A percentile compares a stretch with the other conserved stretches of the same genome.
Evolutionary conservation across 257 asterid genomes (phyloP).

Genomic region (Cinchona pubescens): DNA sequence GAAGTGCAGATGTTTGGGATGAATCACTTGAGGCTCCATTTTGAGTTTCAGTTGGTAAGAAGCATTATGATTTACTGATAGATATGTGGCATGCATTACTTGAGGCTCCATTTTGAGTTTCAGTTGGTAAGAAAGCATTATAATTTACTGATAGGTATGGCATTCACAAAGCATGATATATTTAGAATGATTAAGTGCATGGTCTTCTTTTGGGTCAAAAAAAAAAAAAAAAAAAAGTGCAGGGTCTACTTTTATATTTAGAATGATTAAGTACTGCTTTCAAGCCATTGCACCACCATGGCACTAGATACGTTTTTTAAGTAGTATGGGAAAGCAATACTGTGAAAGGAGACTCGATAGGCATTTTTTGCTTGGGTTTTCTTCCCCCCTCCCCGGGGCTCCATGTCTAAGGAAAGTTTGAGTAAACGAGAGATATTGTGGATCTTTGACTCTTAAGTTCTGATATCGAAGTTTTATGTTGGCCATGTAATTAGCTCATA

Average conservation of each 20-base stretch:
- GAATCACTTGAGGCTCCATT: conserved; percentile 99
- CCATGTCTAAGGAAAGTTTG: background rate
- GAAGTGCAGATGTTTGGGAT: conserved; percentile 99
- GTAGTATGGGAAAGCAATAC: background rate
- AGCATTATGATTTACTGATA: background rate
- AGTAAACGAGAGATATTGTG: background rate
- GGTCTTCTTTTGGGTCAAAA: too few species aligned
- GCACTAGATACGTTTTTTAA: background rate
- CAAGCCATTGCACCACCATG: background rate
- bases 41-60: conserved; percentile 62
- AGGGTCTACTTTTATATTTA: too few species aligned
- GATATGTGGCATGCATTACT: too few species aligned
- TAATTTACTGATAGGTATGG: too few species aligned
- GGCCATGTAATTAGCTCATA: too few species aligned
- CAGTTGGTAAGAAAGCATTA: too few species aligned
- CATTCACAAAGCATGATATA: background rate
- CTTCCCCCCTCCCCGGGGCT: too few species aligned
- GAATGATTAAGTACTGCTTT: background rate
- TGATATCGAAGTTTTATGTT: background rate
- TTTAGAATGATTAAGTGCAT: background rate
- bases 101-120: too few species aligned
- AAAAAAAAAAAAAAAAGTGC: too few species aligned
- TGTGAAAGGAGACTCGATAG: background rate
- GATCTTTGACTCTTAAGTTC: background rate
- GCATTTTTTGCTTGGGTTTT: too few species aligned